Base-by-base conservation (phyloP, 257 asterid species). In the Nicotiana otophora region DNA sequence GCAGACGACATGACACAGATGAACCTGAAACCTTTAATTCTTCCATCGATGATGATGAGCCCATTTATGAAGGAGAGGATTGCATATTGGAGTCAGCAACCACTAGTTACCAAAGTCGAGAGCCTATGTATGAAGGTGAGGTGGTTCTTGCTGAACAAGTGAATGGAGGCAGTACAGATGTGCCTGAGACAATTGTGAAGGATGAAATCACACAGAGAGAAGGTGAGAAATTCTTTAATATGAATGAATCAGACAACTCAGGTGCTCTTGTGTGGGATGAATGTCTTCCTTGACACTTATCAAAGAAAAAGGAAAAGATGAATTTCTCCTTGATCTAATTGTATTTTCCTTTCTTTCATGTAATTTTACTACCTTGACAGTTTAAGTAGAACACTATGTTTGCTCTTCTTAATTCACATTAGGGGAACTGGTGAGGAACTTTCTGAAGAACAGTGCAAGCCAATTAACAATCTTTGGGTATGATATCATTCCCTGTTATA, bases 41-140 rank as follows among this genome's bases (percentile, higher is more conserved):
- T 30, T 82, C 87, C 77, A 77, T 90, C 23, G 91, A 87, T 83
- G 88, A 83, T 76, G 85, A 86, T 33, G 98, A 94, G 82, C 98
- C 97, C 69, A 89, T 94, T 31, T 96, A 96, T 86, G 99, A 94
- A 89, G 99, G 98, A 11, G 98, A 94, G 88, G 99, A 96, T 60
- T 79, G 92, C 83, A 96, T 94, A 85, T 84, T 94, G 89, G 97
- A 90, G 86, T 89, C 97, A 53, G 85, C 85, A 83, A 68, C 88
- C 63, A 84, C 75, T 46, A 83, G 58, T 57, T 86, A 85, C 87
- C 92, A 90, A 86, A 88, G 85, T 78, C 87, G 87, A 79, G 99
- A 93, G 88, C 99, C 99, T 34, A 86, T 96, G 81, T 96, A 96
- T 89, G 99, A 96, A 86, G 99, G 99, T 33, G 98, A 96, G 91